Base-by-base conservation (phyloP, 306 rosid genomes). In the Ormosia emarginata region DNA sequence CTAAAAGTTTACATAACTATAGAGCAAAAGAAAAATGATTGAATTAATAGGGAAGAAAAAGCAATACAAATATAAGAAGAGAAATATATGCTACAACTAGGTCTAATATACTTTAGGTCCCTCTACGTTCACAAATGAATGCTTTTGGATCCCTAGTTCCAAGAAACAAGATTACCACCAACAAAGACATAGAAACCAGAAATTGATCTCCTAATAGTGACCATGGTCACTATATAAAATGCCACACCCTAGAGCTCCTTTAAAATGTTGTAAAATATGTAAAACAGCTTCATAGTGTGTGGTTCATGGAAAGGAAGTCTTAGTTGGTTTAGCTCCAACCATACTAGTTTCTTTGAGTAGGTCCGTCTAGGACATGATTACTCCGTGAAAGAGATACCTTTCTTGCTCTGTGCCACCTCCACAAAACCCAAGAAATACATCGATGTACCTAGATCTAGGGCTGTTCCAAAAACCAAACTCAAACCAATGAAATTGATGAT, bases 1-100 rank as follows among this genome's bases (percentile, higher is more conserved):
- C 40, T 76, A 67, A 67, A 75, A 70, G 29, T 34, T 67, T 65
- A 81, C 41, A 44, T 47, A 53, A 72, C 66, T 55, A 56, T 37
- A 58, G 57, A 58, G 73, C 67, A 75, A n/a, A 29, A 71, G 43
- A n/a, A 75, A 68, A 33, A 43, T 61, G 29, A 15, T 15, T 10
- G 64, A 53, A 24, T 70, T 40, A 49, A 41, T 2, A 29, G 57
- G 55, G 41, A 71, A 81, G 30, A 43, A 67, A 53, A 30, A 47
- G 18, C 34, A 37, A 37, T 33, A 58, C 12, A 71, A 63, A 49
- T 3, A 58, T 73, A 44, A 36, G 57, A 49, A 74, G 13, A 24
- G n/a, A 70, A 67, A 64, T 64, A 65, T 32, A 55, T 44, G 10
- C 37, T 55, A 67, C 74, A 79, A n/a, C n/a, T 56, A 79, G 32